Percentiles rank a stretch among this genome's conserved stretches.
These are phyloP conservation scores for Fagus crenata DNA, from an alignment of 306 rosid species.

Conservation along the genomic window DNA sequence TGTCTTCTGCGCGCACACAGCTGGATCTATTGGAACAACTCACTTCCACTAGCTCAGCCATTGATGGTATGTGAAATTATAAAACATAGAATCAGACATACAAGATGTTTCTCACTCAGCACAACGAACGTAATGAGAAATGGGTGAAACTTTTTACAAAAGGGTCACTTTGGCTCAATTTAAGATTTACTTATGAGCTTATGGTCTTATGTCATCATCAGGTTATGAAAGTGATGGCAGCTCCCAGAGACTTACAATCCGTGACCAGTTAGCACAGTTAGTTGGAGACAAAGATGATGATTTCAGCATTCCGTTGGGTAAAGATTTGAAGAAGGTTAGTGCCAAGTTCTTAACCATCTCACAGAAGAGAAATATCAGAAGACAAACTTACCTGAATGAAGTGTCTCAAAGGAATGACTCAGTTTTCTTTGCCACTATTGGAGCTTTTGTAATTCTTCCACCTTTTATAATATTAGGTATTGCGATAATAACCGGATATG, in stretches of 20 bases:
- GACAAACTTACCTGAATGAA: conserved; percentile 77
- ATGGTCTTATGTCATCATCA: conserved; percentile 26
- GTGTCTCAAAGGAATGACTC: conserved; percentile 91
- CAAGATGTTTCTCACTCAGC: neutral
- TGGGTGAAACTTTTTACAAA: neutral
- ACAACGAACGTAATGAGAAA: neutral
- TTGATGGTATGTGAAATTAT: conserved; percentile 46
- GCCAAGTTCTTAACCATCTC: conserved; percentile 77
- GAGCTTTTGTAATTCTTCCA: conserved; percentile 89
- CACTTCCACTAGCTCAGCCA: conserved; percentile 62
- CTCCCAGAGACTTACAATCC: conserved; percentile 48
- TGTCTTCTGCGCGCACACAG: conserved; percentile 74
- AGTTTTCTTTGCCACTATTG: conserved; percentile 83
- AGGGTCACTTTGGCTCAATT: neutral
- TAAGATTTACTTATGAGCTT: conserved; percentile 14
- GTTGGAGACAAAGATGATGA: conserved; percentile 71
- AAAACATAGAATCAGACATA: neutral
- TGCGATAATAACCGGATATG: conserved; percentile 87
- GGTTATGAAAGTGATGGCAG: conserved; percentile 76
- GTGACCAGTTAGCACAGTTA: conserved; percentile 71
- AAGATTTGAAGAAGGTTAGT: conserved; percentile 72
- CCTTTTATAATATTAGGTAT: conserved; percentile 84
- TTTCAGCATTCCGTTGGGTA: conserved; percentile 76
- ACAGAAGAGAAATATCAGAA: conserved; percentile 85
- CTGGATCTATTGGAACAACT: conserved; percentile 92